Evolutionary conservation across 345 rosid genomes (phyloP).

Genomic region (Turritis glabra): DNA sequence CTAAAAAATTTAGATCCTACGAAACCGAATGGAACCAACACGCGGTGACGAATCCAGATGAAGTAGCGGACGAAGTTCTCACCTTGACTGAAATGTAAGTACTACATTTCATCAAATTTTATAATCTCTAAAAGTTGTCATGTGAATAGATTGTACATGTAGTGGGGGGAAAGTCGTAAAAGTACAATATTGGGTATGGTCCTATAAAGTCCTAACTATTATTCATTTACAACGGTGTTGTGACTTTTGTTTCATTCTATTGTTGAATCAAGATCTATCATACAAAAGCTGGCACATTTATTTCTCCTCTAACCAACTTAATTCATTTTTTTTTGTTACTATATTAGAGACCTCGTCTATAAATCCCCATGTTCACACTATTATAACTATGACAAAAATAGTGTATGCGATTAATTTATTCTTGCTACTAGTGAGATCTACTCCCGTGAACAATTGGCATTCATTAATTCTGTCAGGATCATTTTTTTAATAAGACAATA

Average conservation of each 20-base stretch:
- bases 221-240: constrained; percentile 6
- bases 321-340: constrained; percentile 4
- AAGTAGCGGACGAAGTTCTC: constrained; percentile 62
- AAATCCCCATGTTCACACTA: constrained; percentile 20
- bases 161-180: neutral
- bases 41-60: constrained; percentile 77
- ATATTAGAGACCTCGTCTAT: constrained; percentile 15
- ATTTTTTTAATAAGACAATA: neutral
- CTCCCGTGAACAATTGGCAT: constrained; percentile 32
- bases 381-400: constrained; percentile 20
- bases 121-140: neutral
- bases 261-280: constrained; percentile 33
- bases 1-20: constrained; percentile 29
- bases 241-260: constrained; percentile 26
- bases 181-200: constrained; percentile 33
- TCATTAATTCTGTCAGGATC: constrained; percentile 22
- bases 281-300: constrained; percentile 39
- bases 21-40: constrained; percentile 54
- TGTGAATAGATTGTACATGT: neutral
- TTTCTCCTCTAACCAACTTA: constrained; percentile 32
- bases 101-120: neutral
- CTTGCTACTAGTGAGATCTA: constrained; percentile 32
- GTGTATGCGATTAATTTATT: constrained; percentile 20
- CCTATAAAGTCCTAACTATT: constrained; percentile 15
- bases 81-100: constrained; percentile 67